A percentile compares a stretch with the other conserved stretches of the same genome.
These are phyloP conservation scores for Wallemia ichthyophaga DNA, from an alignment of 1,284 basidiomycete species.

Conservation along the genomic window DNA sequence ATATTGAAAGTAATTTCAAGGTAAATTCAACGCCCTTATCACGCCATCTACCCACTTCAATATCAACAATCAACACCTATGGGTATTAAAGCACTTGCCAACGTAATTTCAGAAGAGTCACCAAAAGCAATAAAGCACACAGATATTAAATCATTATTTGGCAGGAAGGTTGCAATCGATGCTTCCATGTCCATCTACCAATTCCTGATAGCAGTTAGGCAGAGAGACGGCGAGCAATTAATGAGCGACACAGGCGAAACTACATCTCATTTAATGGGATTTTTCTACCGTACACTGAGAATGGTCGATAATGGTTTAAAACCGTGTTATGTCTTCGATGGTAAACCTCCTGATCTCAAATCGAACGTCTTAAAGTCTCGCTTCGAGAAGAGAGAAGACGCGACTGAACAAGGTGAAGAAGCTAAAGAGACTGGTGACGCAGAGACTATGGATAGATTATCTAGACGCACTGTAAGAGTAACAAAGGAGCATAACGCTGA, in stretches of 20 bases:
- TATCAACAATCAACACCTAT: neutral
- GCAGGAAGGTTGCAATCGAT: slow-evolving; percentile 93
- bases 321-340: slow-evolving; percentile 93
- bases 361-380: slow-evolving; percentile 79
- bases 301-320: slow-evolving; percentile 99
- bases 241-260: slow-evolving; percentile 92
- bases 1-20: too few species aligned
- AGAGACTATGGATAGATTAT: slow-evolving; percentile 74
- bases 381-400: slow-evolving; percentile 65
- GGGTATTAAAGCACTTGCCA: neutral
- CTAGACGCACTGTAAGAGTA: slow-evolving; percentile 72
- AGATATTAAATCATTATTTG: slow-evolving; percentile 29
- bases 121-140: neutral
- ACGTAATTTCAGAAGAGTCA: neutral
- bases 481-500: slow-evolving; percentile 92
- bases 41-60: too few species aligned
- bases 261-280: slow-evolving; percentile 90
- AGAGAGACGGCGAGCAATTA: slow-evolving; percentile 83
- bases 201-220: slow-evolving; percentile 89
- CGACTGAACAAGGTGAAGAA: slow-evolving; percentile 77
- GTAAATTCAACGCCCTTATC: too few species aligned
- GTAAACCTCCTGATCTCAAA: slow-evolving; percentile 90
- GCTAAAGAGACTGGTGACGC: slow-evolving; percentile 78
- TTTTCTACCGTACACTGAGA: slow-evolving; percentile 87
- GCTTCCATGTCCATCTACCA: slow-evolving; percentile 71